Conservation (phyloP, 176 grass and related monocot species). For the Pontederia crassipes region DNA sequence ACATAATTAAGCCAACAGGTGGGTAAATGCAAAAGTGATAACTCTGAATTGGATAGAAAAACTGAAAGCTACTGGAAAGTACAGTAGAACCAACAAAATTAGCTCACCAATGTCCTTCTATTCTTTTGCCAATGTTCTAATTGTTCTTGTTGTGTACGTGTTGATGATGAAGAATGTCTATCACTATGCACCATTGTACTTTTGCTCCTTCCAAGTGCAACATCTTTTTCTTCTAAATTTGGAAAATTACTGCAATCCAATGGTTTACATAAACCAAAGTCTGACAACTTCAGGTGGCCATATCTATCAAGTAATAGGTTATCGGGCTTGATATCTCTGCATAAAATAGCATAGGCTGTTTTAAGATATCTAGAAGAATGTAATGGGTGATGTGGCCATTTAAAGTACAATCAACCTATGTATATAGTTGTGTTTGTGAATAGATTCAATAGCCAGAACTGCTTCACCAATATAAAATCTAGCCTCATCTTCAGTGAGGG, state of each 20-base stretch:
- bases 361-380: conserved; percentile 7
- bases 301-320: conserved; percentile 88
- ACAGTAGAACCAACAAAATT: not conserved
- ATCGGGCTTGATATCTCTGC: conserved; percentile 98
- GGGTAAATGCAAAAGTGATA: too few relatives aligned
- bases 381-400: not conserved
- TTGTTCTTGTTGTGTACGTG: conserved; percentile 83
- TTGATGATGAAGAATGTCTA: conserved; percentile 40
- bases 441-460: conserved; percentile 84
- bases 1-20: too few relatives aligned
- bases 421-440: conserved; percentile 94
- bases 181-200: conserved; percentile 26
- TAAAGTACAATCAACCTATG: conserved; percentile 46
- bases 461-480: conserved; percentile 86
- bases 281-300: conserved; percentile 91
- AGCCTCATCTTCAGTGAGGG: conserved; percentile 65
- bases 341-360: conserved; percentile 17
- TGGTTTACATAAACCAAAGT: conserved; percentile 95
- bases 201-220: conserved; percentile 31
- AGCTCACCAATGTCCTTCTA: conserved; percentile 88
- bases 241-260: conserved; percentile 84
- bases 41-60: too few relatives aligned
- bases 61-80: not conserved
- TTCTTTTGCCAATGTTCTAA: conserved; percentile 98
- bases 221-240: conserved; percentile 87